Evolutionary conservation across 1,284 basidiomycete genomes (phyloP), one percentile per base, ranked within the genome.

Genomic region (Coniferiporia sulphurascens): DNA sequence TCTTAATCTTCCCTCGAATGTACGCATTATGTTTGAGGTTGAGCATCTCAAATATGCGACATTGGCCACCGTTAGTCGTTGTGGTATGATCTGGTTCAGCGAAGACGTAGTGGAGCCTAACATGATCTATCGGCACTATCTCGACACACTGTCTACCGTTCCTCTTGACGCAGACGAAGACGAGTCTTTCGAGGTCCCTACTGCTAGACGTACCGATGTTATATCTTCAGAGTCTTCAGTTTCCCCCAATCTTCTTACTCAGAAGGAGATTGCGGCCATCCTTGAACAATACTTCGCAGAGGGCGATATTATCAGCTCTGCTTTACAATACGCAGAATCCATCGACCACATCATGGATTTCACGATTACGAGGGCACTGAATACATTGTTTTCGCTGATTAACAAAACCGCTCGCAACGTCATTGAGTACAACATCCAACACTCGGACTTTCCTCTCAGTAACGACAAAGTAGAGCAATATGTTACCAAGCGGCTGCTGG

Each of bases 11-110:
- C 98, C 97, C 1, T 83, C 93, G 2, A 99, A 99, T 69, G 96
- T 99, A 22, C 89, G 97, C 61, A 95, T 99, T 74, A 95, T 99
- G 93, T 99, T 99, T 70, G 97, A 99, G 73, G 98, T 99, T 59
- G 98, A 99, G 73, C 94, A 96, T 72, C 84, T 99, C 65, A 91
- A 89, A 68, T 99, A 97, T 72, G 98, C 97, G 0, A 99, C 98
- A 1, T 85, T 93, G 51, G 97, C 97, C 7, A 99, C 97, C 13
- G 98, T 99, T 77, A 97, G 94, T 84, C 95, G 97, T 59, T 99
- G 97, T 72, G 97, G 97, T 72, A 99, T 99, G 97, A 96, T 99
- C 68, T 99, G 97, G 97, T 99, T 99, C 77, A 98, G 94, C 70
- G 94, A 98, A 62, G 95, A 98, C 64, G 88, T 96, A 52, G 87